Evolutionary conservation across 2,329 filamentous ascomycete genomes (phyloP), one percentile per base, ranked within the genome.

Genomic region (Harringtonia lauricola): DNA sequence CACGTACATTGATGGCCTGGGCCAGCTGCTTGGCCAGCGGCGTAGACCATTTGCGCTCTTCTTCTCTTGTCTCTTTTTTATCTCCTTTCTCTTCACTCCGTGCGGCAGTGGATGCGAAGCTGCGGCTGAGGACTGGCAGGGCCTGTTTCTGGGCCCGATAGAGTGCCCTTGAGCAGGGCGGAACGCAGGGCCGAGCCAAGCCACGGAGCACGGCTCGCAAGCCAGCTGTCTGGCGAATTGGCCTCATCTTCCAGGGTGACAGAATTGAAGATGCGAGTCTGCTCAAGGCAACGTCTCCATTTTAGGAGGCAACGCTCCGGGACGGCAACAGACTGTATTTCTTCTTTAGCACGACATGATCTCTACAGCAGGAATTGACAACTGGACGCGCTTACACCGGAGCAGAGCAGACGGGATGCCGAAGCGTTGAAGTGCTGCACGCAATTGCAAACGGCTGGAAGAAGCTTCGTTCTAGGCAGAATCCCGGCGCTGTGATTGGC

Each of bases 21-120:
- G 82, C 83, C 40, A 96, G 74, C 53, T 84, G 83, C 60, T 92
- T 90, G 8, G 90, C 89, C 48, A 98, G 66, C 14, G 90, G 89
- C 3, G 90, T 98, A 3, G 89, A 94, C 88, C 89, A 95, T 68
- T 85, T 67, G 49, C 83, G 72, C 44, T 67, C 65, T 8, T 62
- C 60, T 1, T 42, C 24, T 26, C 24, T 26, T 6, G 24, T 10
- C 24, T 26, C 24, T 6, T 26, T 10, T n/a, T n/a, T n/a, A n/a
- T n/a, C 24, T 26, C 7, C 24, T 10, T 6, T 44, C 7, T 41
- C 45, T 8, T 15, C 26, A n/a, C 28, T 41, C 10, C 42, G 57
- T 39, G 31, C 49, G 6, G 52, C 50, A 1, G 59, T 60, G 26
- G 52, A 43, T 6, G 57, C 56, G 18, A 64, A 42, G 40, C 33